These are phyloP conservation scores for Phytophthora fragariae DNA, from an alignment of 352 stramenopile genomes.

Conservation along the genomic window DNA sequence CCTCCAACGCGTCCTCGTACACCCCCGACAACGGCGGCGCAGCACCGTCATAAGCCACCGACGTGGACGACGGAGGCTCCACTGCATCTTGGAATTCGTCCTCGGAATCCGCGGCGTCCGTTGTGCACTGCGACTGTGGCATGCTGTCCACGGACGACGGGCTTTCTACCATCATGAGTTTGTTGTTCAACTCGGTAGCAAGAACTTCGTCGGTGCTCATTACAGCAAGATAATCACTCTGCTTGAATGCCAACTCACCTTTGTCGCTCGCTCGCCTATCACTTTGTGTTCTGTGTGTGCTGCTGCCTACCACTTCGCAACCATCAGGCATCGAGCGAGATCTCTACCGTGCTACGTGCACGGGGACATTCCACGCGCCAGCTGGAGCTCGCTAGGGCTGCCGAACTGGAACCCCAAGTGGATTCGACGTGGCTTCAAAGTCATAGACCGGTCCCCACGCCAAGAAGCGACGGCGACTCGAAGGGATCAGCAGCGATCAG, in stretches of 20 bases:
- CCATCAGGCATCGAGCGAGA: constrained; percentile 16
- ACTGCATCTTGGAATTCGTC: constrained; percentile 42
- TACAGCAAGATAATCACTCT: background rate
- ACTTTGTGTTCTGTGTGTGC: constrained; percentile 18
- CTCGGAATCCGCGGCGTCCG: constrained; percentile 28
- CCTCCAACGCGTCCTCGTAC: constrained; percentile 42
- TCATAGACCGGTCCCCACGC: constrained; percentile 10
- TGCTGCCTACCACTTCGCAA: constrained; percentile 7
- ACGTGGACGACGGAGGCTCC: constrained; percentile 31
- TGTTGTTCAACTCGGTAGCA: constrained; percentile 7
- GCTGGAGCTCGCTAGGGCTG: constrained; percentile 26
- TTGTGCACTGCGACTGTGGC: constrained; percentile 1
- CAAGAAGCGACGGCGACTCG: constrained; percentile 17
- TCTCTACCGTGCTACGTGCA: constrained; percentile 25
- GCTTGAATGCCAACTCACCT: constrained; percentile 8
- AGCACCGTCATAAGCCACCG: constrained; percentile 16
- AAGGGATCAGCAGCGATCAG: constrained; percentile 17
- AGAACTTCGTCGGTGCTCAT: constrained; percentile 18
- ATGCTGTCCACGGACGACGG: constrained; percentile 27
- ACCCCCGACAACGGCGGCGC: constrained; percentile 21
- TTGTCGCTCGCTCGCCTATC: constrained; percentile 5
- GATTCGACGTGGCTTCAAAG: constrained; percentile 10
- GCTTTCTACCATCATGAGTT: constrained; percentile 10
- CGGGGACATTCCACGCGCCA: constrained; percentile 20
- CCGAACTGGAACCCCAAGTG: constrained; percentile 3